phyloP scores from a whole-genome alignment of 108 stramenopile species.

The Nitzschia putrida region DNA sequence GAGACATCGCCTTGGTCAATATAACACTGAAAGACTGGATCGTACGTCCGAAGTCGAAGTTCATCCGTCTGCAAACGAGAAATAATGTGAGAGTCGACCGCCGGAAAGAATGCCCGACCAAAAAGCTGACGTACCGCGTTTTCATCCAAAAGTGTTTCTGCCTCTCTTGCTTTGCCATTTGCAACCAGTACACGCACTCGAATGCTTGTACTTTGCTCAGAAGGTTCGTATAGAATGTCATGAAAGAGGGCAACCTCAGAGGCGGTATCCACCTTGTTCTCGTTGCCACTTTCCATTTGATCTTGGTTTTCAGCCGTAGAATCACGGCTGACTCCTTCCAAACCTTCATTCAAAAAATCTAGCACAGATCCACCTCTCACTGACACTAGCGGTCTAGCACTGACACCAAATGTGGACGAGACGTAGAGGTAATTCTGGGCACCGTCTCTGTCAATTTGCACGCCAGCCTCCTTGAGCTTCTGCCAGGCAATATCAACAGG shows the following conservation, averaged over 20 bases:
- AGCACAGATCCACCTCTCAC: conserved; percentile 21
- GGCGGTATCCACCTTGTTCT: conserved; percentile 24
- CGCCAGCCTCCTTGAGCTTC: conserved; percentile 67
- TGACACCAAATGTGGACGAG: conserved; percentile 29
- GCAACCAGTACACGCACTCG: conserved; percentile 66
- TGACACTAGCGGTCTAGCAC: not conserved
- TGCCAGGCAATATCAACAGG: conserved; percentile 71
- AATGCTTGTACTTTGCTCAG: conserved; percentile 71
- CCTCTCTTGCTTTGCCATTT: conserved; percentile 61
- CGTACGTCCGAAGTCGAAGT: conserved; percentile 72
- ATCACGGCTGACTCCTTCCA: too few relatives aligned
- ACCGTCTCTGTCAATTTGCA: conserved; percentile 41
- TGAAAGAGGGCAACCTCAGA: conserved; percentile 76
- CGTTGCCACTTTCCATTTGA: not conserved
- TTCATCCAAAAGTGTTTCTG: conserved; percentile 65
- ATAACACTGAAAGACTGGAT: conserved; percentile 68
- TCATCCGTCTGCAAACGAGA: conserved; percentile 28
- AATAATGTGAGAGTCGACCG: too few relatives aligned
- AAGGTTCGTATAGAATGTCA: conserved; percentile 73
- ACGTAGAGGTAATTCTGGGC: conserved; percentile 71
- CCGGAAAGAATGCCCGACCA: too few relatives aligned
- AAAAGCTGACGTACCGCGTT: conserved; percentile 39
- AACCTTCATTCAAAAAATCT: conserved; percentile 20
- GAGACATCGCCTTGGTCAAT: conserved; percentile 57
- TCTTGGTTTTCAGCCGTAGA: not conserved